Percentiles rank a stretch among this genome's conserved stretches.
Evolutionary conservation across 2,329 filamentous ascomycete species (phyloP).

Genomic region (Fusarium sp.): DNA sequence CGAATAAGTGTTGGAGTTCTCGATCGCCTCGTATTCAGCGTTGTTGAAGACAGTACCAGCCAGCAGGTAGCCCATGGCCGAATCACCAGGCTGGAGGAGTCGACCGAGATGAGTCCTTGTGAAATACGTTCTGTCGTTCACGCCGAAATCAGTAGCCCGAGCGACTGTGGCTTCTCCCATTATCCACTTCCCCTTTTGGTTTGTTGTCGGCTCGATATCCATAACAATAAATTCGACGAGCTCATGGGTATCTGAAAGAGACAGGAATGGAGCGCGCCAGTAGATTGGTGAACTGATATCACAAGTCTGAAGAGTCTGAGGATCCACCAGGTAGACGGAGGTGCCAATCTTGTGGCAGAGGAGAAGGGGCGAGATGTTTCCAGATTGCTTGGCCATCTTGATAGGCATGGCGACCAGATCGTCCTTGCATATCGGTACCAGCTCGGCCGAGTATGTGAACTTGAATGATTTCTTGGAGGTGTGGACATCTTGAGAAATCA

Average conservation of each 20-base stretch:
- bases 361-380: conserved; percentile 87
- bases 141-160: conserved; percentile 83
- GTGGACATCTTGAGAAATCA: conserved; percentile 93
- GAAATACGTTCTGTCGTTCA: conserved; percentile 88
- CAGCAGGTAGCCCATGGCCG: conserved; percentile 92
- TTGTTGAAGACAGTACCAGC: conserved; percentile 94
- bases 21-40: conserved; percentile 81
- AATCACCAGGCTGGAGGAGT: conserved; percentile 87
- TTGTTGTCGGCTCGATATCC: conserved; percentile 85
- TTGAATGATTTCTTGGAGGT: conserved; percentile 93
- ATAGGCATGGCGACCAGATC: conserved; percentile 94
- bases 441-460: conserved; percentile 87
- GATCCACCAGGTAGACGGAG: conserved; percentile 87
- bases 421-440: conserved; percentile 97
- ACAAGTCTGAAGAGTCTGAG: conserved; percentile 87
- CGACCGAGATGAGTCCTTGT: conserved; percentile 88
- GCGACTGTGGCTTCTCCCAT: conserved; percentile 90
- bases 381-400: conserved; percentile 83
- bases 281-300: conserved; percentile 85
- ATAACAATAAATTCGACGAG: conserved; percentile 93
- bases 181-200: conserved; percentile 80
- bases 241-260: conserved; percentile 83
- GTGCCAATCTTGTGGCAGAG: conserved; percentile 92
- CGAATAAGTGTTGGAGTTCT: conserved; percentile 77
- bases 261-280: conserved; percentile 88